phyloP scores from a whole-genome alignment of 1,284 basidiomycete species.

The Waitea zeae region DNA sequence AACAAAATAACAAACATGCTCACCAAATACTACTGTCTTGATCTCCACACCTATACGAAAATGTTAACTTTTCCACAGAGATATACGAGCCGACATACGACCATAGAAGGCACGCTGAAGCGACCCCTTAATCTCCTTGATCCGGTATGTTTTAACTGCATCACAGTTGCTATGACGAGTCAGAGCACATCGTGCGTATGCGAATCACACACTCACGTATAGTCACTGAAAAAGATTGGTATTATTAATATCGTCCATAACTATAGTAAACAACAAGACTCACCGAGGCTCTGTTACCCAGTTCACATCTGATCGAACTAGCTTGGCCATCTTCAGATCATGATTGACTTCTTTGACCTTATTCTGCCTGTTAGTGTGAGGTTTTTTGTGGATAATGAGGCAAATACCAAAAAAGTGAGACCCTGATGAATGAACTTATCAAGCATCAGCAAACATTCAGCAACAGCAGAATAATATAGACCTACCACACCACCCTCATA shows the following conservation, averaged over 20 bases:
- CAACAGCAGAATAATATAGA: conserved; percentile 5
- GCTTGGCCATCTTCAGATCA: conserved; percentile 56
- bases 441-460: conserved; percentile 1
- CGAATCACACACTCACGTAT: too few relatives aligned
- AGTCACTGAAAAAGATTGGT: conserved; percentile 39
- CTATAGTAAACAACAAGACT: conserved; percentile 6
- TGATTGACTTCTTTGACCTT: conserved; percentile 73
- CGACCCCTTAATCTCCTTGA: conserved; percentile 49
- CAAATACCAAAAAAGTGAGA: conserved; percentile 53
- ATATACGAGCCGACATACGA: conserved; percentile 21
- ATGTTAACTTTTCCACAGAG: conserved; percentile 1
- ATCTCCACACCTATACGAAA: conserved; percentile 40
- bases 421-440: conserved; percentile 74
- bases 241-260: conserved; percentile 3
- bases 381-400: too few relatives aligned
- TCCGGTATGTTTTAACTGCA: conserved; percentile 62
- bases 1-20: conserved; percentile 9
- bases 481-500: conserved; percentile 64
- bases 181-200: too few relatives aligned
- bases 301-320: conserved; percentile 62
- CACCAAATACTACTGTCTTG: conserved; percentile 62
- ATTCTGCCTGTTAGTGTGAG: conserved; percentile 1
- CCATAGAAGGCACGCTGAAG: conserved; percentile 57
- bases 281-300: conserved; percentile 71
- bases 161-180: conserved; percentile 45